Evolutionary conservation across 2,329 filamentous ascomycete species (phyloP).

Genomic region (Aspergillus eucalypticola): DNA sequence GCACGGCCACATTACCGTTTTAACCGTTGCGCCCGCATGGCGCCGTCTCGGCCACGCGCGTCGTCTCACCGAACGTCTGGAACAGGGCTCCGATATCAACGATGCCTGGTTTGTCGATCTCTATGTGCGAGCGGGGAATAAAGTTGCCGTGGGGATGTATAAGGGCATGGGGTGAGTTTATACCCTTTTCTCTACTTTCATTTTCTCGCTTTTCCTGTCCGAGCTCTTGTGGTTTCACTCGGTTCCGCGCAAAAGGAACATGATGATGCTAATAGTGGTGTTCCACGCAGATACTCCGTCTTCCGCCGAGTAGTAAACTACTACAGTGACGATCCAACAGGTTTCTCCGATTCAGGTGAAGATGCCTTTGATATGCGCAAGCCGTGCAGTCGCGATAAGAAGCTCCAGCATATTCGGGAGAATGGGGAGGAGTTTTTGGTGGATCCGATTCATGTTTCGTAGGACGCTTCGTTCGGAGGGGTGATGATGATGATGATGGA

Average conservation of each 20-base stretch:
- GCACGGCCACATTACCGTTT: constrained; percentile 95
- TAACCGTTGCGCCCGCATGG: constrained; percentile 86
- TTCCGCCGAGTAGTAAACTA: constrained; percentile 88
- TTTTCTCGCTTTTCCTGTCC: background rate
- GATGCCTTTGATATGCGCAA: constrained; percentile 99
- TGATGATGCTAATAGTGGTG: background rate
- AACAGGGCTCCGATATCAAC: constrained; percentile 76
- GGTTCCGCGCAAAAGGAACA: too few relatives aligned
- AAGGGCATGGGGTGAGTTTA: constrained; percentile 72
- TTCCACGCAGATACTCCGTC: constrained; percentile 64
- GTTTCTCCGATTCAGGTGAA: constrained; percentile 60
- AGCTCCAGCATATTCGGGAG: constrained; percentile 72
- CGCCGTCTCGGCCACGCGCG: constrained; percentile 85
- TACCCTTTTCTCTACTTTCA: background rate
- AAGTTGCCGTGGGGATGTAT: constrained; percentile 84
- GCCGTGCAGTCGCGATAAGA: constrained; percentile 76
- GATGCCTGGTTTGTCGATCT: constrained; percentile 94
- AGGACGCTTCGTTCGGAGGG: constrained; percentile 10
- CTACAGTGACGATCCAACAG: constrained; percentile 80
- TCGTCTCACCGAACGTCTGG: constrained; percentile 76
- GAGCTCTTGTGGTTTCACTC: too few relatives aligned
- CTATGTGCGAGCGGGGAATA: constrained; percentile 87
- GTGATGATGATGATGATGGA: background rate
- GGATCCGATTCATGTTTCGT: constrained; percentile 76
- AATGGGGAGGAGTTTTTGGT: constrained; percentile 80